Evolutionary conservation across 257 asterid genomes (phyloP).

Genomic region (Fraxinus anomala): DNA sequence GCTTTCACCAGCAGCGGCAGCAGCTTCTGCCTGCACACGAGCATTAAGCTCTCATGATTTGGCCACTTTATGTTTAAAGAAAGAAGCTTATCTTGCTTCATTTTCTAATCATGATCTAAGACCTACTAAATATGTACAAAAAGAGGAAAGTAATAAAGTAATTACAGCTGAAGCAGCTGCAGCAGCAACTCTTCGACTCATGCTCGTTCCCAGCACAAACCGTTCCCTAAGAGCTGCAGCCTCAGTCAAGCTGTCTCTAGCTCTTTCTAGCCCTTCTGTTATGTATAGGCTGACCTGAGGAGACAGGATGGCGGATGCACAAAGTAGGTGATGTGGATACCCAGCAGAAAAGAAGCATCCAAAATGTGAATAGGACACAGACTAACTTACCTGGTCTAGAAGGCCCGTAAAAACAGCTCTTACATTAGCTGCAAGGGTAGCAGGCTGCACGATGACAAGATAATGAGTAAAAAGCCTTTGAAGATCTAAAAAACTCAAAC

Average conservation of each 20-base stretch:
- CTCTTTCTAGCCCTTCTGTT: slow-evolving; percentile 97
- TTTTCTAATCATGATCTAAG: neutral
- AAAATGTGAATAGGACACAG: slow-evolving; percentile 24
- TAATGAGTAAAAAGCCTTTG: slow-evolving; percentile 22
- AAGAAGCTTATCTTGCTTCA: neutral
- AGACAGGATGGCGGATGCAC: slow-evolving; percentile 18
- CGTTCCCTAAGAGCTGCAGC: slow-evolving; percentile 98
- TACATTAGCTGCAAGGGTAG: slow-evolving; percentile 77
- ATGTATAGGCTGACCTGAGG: slow-evolving; percentile 80
- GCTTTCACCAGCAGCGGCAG: slow-evolving; percentile 67
- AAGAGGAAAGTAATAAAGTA: slow-evolving; percentile 24
- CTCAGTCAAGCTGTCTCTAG: slow-evolving; percentile 90
- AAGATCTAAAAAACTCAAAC: neutral
- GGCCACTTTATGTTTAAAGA: neutral
- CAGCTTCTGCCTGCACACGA: slow-evolving; percentile 54
- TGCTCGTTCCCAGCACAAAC: slow-evolving; percentile 79
- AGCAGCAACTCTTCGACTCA: slow-evolving; percentile 96
- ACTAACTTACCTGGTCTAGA: slow-evolving; percentile 74
- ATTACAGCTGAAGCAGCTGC: slow-evolving; percentile 99
- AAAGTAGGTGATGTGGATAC: slow-evolving; percentile 12
- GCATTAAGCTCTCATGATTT: neutral
- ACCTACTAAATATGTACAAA: slow-evolving; percentile 16
- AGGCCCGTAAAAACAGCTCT: slow-evolving; percentile 93
- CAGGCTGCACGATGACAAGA: slow-evolving; percentile 65
- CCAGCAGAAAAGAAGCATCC: slow-evolving; percentile 27